These are phyloP conservation scores for Lichina pygmaea DNA, from an alignment of 495 filamentous ascomycete genomes.

Conservation along the genomic window DNA sequence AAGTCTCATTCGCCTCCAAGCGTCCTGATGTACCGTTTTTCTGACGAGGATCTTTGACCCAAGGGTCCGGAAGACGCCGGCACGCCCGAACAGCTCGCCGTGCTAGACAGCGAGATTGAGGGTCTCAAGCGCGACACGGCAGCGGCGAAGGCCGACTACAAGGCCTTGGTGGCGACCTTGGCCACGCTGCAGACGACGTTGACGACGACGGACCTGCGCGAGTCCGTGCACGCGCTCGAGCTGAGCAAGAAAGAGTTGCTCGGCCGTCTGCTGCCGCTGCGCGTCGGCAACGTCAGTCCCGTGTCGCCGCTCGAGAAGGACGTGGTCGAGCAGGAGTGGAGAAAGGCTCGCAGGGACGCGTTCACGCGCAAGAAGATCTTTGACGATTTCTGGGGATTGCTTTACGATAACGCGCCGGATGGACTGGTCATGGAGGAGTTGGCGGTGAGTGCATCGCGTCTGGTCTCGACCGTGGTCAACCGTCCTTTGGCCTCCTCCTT, in stretches of 20 bases:
- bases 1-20: conserved; percentile 2
- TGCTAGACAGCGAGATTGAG: conserved; percentile 22
- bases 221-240: conserved; percentile 18
- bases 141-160: conserved; percentile 21
- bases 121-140: conserved; percentile 21
- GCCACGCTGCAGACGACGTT: conserved; percentile 20
- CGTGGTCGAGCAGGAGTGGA: conserved; percentile 20
- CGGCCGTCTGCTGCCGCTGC: conserved; percentile 15
- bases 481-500: neutral
- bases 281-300: conserved; percentile 14
- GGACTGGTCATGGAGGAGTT: conserved; percentile 19
- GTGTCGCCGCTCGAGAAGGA: conserved; percentile 21
- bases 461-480: neutral
- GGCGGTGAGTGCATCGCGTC: conserved; percentile 16
- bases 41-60: neutral
- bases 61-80: conserved; percentile 16
- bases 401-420: conserved; percentile 20
- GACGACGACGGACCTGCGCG: conserved; percentile 22
- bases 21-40: no score
- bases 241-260: conserved; percentile 16
- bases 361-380: conserved; percentile 7
- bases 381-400: conserved; percentile 21
- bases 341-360: conserved; percentile 3
- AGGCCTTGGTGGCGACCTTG: conserved; percentile 22
- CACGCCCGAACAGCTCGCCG: conserved; percentile 18